Base-by-base conservation (phyloP, 345 rosid genomes). In the Eucalyptus cloeziana region DNA sequence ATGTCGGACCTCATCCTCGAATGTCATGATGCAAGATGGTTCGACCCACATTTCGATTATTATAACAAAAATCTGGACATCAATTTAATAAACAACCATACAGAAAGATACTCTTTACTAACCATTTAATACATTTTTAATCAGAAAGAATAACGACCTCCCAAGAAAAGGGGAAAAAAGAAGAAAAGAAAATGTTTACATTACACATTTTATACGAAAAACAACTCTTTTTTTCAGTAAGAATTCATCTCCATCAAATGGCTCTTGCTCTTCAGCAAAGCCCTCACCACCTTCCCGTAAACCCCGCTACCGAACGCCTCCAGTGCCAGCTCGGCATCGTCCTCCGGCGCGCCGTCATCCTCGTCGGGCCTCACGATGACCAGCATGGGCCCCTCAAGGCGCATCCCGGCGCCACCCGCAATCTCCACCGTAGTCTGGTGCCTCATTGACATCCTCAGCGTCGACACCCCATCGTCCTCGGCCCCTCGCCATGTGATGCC, bases 371-470 rank as follows among this genome's bases (percentile, higher is more conserved):
- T 89, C 10, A 93, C 94, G 67, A 94, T 92, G 60, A 92, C 94
- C 86, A 93, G 89, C 33, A 93, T 93, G 13, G 92, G 94, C 6
- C 93, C 92, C 89, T 93, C 90, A 30, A 89, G 86, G 87, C 89
- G 89, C 27, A 33, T 40, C 24, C 92, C 93, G 6, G 58, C 24
- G 17, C 69, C 60, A 3, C 69, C 60, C 31, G 15, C 81, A 22
- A 92, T 54, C 92, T 64, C 81, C 86, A 92, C 86, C 50, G 87
- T 76, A 1, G 89, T 83, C 89, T 88, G 90, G 90, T 93, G 94
- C 89, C 94, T 91, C 96, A 93, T 94, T 89, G 92, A 90, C 94
- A 95, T 95, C 54, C 89, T 92, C 80, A 93, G 94, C 51, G 89
- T 86, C 4, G 95, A 94, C 85, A 92, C 90, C 87, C 86, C 76